Evolutionary conservation across 345 rosid genomes (phyloP), one percentile per base, ranked within the genome.

Genomic region (Dipteronia sinensis): DNA sequence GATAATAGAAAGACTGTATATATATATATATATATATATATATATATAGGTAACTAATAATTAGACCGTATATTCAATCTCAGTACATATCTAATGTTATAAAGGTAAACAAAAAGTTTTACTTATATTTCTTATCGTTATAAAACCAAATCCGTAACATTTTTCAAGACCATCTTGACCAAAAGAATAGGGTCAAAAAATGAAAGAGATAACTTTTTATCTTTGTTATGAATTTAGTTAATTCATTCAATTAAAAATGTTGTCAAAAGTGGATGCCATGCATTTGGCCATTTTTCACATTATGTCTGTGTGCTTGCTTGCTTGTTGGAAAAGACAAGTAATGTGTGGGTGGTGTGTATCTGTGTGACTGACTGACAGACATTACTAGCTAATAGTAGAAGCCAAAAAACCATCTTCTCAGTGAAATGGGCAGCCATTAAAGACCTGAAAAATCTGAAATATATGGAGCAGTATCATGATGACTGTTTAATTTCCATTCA

Each of bases 401-500:
- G 64, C 27, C 64, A 59, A 80, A 44, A 65, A 74, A 74, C 12
- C 15, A 79, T 74, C 51, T 79, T 51, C 55, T 66, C 76, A 51
- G 23, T 61, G 74, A 17, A n/a, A 79, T 77, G 82, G 82, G 84
- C 64, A 53, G 55, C 85, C 81, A 86, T 76, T 42, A 42, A 9
- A 9, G 46, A 42, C 46, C 46, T 42, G 1, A 42, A 42, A 42
- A 42, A 8, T 42, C 46, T 34, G 38, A 34, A 34, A 47, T 27
- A 74, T 51, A 69, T 66, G 62, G 72, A 69, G 22, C 51, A 27
- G 40, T 62, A 63, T 16, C n/a, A 53, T 16, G 58, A 53, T 62
- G 59, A 44, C 76, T 73, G 51, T 67, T 59, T 65, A 71, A 73
- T 71, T 58, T 25, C 69, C n/a, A 59, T 44, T 78, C 61, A 27